phyloP scores from a whole-genome alignment of 169 alveolate species.

The Plasmodium vivax region DNA sequence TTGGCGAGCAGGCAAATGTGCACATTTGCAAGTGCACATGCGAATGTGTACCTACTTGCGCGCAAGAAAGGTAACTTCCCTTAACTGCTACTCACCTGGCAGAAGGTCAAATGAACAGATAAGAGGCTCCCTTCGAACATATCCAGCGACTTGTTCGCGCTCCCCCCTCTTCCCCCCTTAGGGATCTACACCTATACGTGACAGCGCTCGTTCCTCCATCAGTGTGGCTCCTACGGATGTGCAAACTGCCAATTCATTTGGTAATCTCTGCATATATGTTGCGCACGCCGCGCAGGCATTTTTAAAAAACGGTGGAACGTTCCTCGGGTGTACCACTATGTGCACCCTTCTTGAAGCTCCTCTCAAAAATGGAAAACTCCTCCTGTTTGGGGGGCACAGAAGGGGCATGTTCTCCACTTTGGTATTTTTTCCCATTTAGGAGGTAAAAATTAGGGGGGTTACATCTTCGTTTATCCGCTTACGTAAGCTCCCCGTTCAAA shows the following conservation, averaged over 20 bases:
- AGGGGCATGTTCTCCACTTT: neutral
- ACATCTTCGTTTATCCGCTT: neutral
- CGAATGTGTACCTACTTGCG: neutral
- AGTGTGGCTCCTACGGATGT: neutral
- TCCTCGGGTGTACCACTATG: neutral
- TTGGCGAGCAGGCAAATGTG: neutral
- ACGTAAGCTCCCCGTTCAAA: neutral
- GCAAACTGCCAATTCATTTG: neutral
- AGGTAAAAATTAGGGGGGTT: neutral
- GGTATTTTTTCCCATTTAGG: neutral
- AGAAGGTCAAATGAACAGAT: neutral
- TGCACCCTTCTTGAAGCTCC: neutral
- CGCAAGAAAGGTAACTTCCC: neutral
- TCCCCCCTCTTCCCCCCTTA: neutral
- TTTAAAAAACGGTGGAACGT: neutral
- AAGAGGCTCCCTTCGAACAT: neutral
- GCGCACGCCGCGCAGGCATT: neutral
- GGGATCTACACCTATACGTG: neutral
- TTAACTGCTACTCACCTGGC: neutral
- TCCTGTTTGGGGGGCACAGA: neutral
- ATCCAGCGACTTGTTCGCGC: neutral
- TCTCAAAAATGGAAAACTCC: neutral
- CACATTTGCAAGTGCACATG: neutral
- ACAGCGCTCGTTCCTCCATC: neutral
- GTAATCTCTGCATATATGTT: neutral